These are phyloP conservation scores for Metarhizium rileyi DNA, from an alignment of 2,329 filamentous ascomycete species.

Conservation along the genomic window DNA sequence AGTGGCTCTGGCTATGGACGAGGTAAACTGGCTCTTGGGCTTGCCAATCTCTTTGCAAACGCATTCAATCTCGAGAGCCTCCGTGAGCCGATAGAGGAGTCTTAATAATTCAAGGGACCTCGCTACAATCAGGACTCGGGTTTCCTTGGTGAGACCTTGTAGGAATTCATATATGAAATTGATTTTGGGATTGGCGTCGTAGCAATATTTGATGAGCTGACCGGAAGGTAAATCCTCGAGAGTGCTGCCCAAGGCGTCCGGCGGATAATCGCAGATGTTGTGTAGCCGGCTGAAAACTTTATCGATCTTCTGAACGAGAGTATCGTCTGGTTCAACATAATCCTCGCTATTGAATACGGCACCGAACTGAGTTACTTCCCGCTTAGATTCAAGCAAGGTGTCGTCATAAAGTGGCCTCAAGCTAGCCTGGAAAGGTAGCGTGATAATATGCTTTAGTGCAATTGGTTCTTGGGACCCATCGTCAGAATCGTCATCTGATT, in stretches of 20 bases:
- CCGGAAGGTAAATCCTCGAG: slow-evolving; percentile 27
- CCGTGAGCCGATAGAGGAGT: slow-evolving; percentile 41
- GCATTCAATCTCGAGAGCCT: slow-evolving; percentile 27
- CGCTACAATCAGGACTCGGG: slow-evolving; percentile 43
- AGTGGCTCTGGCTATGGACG: slow-evolving; percentile 29
- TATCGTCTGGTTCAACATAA: slow-evolving; percentile 27
- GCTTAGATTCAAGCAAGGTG: slow-evolving; percentile 33
- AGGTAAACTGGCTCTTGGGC: slow-evolving; percentile 17
- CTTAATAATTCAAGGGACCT: slow-evolving; percentile 39
- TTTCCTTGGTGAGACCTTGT: slow-evolving; percentile 31
- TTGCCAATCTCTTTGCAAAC: slow-evolving; percentile 22
- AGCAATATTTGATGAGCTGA: slow-evolving; percentile 41
- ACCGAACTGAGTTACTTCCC: slow-evolving; percentile 36
- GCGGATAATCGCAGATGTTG: slow-evolving; percentile 48
- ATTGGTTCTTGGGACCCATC: slow-evolving; percentile 7
- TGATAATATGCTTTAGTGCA: slow-evolving; percentile 37
- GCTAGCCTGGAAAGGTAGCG: slow-evolving; percentile 46
- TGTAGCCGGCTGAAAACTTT: slow-evolving; percentile 39
- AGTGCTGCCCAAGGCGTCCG: slow-evolving; percentile 36
- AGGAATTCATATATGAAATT: slow-evolving; percentile 49
- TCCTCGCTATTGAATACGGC: slow-evolving; percentile 30
- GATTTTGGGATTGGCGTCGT: slow-evolving; percentile 50
- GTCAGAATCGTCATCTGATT: slow-evolving; percentile 13
- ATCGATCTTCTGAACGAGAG: slow-evolving; percentile 37
- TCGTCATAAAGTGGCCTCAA: slow-evolving; percentile 42